Evolutionary conservation across 2,329 filamentous ascomycete genomes (phyloP).

Genomic region (Xylariales sp.): DNA sequence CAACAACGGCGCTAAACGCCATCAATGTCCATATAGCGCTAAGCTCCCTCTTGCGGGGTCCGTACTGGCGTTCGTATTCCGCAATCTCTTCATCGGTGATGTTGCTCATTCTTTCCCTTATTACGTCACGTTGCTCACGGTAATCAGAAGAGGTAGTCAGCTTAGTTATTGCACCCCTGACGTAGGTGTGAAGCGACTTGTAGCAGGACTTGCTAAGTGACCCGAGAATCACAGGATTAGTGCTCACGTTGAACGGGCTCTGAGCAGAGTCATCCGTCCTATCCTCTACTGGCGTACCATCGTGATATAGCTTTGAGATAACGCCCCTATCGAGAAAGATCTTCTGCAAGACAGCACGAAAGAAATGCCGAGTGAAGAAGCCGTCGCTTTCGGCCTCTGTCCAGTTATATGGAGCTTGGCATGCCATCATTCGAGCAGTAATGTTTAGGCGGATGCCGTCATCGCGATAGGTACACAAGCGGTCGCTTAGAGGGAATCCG

Average conservation of each 20-base stretch:
- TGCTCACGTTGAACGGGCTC: constrained; percentile 67
- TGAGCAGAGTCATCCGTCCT: constrained; percentile 36
- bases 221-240: constrained; percentile 86
- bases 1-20: constrained; percentile 91
- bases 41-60: constrained; percentile 78
- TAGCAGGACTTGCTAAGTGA: constrained; percentile 86
- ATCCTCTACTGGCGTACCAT: constrained; percentile 48
- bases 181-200: constrained; percentile 77
- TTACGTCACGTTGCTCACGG: constrained; percentile 65
- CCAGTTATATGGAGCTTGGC: constrained; percentile 96
- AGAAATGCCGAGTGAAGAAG: constrained; percentile 95
- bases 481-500: constrained; percentile 91
- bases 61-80: constrained; percentile 74
- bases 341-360: constrained; percentile 87
- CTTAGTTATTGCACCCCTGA: constrained; percentile 83
- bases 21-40: constrained; percentile 93
- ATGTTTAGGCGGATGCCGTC: constrained; percentile 88
- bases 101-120: constrained; percentile 72
- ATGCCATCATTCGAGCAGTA: constrained; percentile 97
- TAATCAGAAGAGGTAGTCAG: constrained; percentile 69
- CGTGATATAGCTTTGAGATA: constrained; percentile 69
- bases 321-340: constrained; percentile 90
- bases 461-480: constrained; percentile 67
- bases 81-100: constrained; percentile 82
- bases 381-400: constrained; percentile 79